Base-by-base conservation (phyloP, 768 basidiomycete species). In the Suillus discolor region DNA sequence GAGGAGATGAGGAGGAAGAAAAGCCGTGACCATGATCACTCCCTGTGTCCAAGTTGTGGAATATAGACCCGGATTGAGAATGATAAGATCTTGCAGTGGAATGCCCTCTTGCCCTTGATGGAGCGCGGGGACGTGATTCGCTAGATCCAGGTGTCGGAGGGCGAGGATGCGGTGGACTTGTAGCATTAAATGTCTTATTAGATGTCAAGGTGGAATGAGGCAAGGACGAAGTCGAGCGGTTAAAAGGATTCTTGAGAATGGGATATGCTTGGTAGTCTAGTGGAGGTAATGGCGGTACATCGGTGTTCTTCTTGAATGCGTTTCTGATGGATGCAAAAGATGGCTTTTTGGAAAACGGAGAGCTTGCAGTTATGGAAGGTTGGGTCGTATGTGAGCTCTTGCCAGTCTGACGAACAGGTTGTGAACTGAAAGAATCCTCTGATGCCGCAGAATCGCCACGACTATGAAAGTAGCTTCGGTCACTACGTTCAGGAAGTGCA, bases 261-360 rank as follows among this genome's bases (percentile, higher is more conserved):
- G 90, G 89, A 72, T 92, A 89, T 5, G 81, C 83, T 61, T 89
- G 83, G 61, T 86, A 81, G 63, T 93, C 91, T 38, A 93, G 76
- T 42, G 81, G 79, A 16, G 92, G 93, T 62, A 94, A 80, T n/a
- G 92, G 92, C 28, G 93, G 93, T 7, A 88, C 79, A n/a, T 89
- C 87, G 60, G 75, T 80, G 62, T 77, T 81, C 71, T 84, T 92
- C 76, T 92, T 94, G 83, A 95, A 94, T 4, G 93, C 92, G 73
- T 93, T 93, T 47, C 92, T 88, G 66, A 95, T 87, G 18, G 92
- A 94, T 2, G 93, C 93, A 66, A 95, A 94, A 0, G 93, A 94
- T 3, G 90, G 76, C 71, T 95, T 95, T 80, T 92, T 93, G 51
- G 86, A 80, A 72, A 93, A 91, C 1, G 87, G 81, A n/a, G 86